Conservation (phyloP, 2,329 filamentous ascomycete species). For the Curvularia sp. region DNA sequence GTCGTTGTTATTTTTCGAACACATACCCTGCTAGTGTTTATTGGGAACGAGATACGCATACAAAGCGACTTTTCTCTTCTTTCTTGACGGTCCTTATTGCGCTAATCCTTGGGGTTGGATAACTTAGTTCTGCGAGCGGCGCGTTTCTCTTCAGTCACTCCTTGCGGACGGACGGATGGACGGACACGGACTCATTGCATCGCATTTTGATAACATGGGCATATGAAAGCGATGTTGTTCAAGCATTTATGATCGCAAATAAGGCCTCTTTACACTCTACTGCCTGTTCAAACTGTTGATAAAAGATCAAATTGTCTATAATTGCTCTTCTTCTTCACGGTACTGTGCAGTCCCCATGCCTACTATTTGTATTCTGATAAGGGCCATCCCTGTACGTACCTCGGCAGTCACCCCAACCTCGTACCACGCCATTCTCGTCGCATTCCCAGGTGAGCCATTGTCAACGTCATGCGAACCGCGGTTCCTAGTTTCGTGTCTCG, state of each 20-base stretch:
- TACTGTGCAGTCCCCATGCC: neutral
- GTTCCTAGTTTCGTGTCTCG: neutral
- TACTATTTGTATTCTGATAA: neutral
- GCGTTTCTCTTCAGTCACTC: neutral
- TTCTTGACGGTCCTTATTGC: neutral
- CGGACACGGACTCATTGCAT: neutral
- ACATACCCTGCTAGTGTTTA: neutral
- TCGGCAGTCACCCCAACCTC: conserved; percentile 5
- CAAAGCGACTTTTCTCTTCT: neutral
- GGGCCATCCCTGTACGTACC: neutral
- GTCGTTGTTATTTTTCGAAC: neutral
- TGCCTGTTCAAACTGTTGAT: neutral
- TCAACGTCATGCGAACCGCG: conserved; percentile 1
- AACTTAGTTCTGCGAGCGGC: neutral
- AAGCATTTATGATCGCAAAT: neutral
- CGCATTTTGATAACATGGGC: neutral
- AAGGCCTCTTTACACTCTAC: neutral
- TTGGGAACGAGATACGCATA: neutral
- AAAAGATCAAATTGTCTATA: neutral
- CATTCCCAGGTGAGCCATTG: neutral
- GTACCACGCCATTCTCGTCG: neutral
- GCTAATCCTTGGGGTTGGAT: neutral
- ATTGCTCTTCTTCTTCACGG: neutral
- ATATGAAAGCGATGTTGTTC: neutral
- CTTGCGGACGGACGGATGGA: neutral